These are phyloP conservation scores for Mesembryanthemum crystallinum DNA, from an alignment of 148 eudicot genomes.

Conservation along the genomic window DNA sequence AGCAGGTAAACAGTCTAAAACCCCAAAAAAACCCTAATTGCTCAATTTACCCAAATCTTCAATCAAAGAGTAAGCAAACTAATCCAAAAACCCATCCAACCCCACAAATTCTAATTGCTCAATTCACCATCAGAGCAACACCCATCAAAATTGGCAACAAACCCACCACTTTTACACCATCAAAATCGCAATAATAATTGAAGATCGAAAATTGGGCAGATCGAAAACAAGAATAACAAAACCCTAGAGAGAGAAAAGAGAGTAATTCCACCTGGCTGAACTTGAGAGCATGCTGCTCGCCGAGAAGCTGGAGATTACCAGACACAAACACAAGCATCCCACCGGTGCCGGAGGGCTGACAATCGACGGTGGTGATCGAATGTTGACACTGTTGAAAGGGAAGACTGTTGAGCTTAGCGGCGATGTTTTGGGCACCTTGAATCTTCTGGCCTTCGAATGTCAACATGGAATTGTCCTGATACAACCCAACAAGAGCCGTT, in stretches of 20 bases:
- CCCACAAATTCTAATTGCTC: too few relatives aligned
- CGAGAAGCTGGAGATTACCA: conserved; percentile 43
- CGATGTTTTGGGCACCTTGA: conserved; percentile 42
- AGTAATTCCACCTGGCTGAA: conserved; percentile 43
- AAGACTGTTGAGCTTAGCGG: conserved; percentile 38
- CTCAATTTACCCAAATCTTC: too few relatives aligned
- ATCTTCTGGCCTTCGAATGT: conserved; percentile 57
- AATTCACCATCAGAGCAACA: too few relatives aligned
- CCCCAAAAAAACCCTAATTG: too few relatives aligned
- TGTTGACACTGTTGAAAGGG: conserved; percentile 56
- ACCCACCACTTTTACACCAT: not conserved
- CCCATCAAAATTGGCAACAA: not conserved
- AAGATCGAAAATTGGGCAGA: too few relatives aligned
- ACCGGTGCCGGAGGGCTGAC: conserved; percentile 50
- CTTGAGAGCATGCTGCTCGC: conserved; percentile 46
- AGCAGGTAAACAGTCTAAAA: not conserved
- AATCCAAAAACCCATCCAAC: too few relatives aligned
- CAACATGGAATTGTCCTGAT: conserved; percentile 49
- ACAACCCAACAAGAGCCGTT: conserved; percentile 32
- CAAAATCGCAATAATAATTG: too few relatives aligned
- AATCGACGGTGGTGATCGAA: conserved; percentile 49
- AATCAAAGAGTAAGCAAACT: too few relatives aligned
- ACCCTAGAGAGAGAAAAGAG: not conserved
- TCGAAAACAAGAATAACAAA: not conserved
- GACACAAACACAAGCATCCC: conserved; percentile 50